A percentile compares a stretch with the other conserved stretches of the same genome.
Conservation (phyloP, 306 rosid species). For the Cucurbita argyrosperma region DNA sequence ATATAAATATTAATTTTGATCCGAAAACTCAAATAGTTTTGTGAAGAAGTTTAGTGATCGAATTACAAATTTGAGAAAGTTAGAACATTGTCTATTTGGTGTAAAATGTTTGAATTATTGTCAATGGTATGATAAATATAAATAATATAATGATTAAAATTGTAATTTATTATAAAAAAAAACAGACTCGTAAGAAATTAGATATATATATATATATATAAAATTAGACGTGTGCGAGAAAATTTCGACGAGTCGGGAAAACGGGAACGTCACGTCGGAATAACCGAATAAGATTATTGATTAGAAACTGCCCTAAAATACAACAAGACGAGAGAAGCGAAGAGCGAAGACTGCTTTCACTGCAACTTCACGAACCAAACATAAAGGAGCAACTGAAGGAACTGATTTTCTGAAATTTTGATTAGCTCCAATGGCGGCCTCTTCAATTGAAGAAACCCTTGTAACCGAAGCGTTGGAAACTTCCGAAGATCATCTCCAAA, state of each 20-base stretch:
- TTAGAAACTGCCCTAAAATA: background rate
- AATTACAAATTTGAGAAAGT: too few relatives aligned
- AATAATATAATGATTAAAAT: too few relatives aligned
- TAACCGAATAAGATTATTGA: background rate
- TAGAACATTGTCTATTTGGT: too few relatives aligned
- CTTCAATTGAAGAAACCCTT: constrained; percentile 19
- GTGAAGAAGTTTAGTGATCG: background rate
- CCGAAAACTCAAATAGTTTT: background rate
- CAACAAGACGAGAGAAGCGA: background rate
- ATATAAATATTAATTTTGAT: background rate
- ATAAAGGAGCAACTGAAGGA: background rate
- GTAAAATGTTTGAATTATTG: too few relatives aligned
- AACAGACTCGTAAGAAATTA: background rate
- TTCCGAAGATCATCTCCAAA: constrained; percentile 4
- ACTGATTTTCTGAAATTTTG: background rate
- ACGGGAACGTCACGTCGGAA: background rate
- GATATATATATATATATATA: background rate
- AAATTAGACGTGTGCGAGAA: background rate
- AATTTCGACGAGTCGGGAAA: background rate
- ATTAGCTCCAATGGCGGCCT: constrained; percentile 38
- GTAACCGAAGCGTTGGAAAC: constrained; percentile 23
- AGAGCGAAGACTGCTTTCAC: background rate
- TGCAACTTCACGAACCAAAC: background rate
- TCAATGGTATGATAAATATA: too few relatives aligned
- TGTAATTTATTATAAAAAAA: too few relatives aligned